Base-by-base conservation (phyloP, 2,329 filamentous ascomycete genomes). In the Curvularia eragrostidis region DNA sequence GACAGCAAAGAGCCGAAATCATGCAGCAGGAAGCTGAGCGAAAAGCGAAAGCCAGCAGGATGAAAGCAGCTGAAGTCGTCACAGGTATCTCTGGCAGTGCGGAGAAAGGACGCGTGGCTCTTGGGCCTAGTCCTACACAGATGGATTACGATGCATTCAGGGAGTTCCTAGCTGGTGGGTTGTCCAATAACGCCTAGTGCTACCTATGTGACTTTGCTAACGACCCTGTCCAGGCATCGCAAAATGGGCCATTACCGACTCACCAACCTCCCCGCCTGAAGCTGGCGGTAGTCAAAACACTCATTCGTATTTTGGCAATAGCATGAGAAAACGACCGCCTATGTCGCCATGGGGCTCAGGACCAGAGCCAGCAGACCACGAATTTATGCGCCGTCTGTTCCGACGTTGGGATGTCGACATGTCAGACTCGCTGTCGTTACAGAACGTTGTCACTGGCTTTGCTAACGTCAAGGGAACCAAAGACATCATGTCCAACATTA, bases 141-240 rank as follows among this genome's bases (percentile, higher is more conserved):
- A 99, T 99, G 95, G 93, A 98, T 75, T 99, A 98, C 71, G 91
- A 97, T 76, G 93, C 91, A 1, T 99, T 98, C 78, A 85, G 94
- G 56, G 93, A 98, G 70, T 98, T 99, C 68, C 82, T 99, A 43
- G 93, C 95, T 4, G 80, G 81, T 78, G 61, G 62, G 75, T 65
- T 49, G 13, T 39, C n/a, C 1, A n/a, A 9, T 0, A 15, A 21
- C 0, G 6, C 39, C 10, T n/a, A 13, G 2, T 8, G 1, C 2
- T 3, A 39, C 8, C 0, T 32, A 18, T 18, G 1, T 15, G 13
- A 5, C 18, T 47, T 28, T 19, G n/a, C 59, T 68, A 41, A 67
- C 41, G 55, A 46, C n/a, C 15, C 1, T 19, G n/a, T 10, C 8
- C 30, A 78, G 89, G 88, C 46, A 91, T 97, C 67, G 86, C 93